phyloP scores from a whole-genome alignment of 2,329 filamentous ascomycete genomes.

The Cercospora sesami region DNA sequence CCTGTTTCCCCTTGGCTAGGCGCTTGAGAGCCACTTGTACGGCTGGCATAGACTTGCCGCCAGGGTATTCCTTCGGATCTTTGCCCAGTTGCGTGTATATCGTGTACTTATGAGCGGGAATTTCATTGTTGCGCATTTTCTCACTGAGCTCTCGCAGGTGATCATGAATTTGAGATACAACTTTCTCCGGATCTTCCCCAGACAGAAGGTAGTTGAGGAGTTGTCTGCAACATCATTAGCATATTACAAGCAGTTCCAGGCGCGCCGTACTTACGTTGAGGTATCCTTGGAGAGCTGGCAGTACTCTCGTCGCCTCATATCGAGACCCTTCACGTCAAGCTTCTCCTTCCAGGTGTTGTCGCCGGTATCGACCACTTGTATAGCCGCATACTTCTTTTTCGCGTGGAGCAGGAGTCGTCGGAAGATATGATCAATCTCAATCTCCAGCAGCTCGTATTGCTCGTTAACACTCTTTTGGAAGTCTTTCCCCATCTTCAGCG shows the following conservation, averaged over 20 bases:
- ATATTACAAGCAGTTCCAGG: background rate
- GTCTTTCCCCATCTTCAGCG: slow-evolving; percentile 85
- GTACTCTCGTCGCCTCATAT: slow-evolving; percentile 97
- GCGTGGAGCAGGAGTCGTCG: slow-evolving; percentile 88
- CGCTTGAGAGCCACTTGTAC: slow-evolving; percentile 93
- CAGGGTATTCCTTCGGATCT: slow-evolving; percentile 87
- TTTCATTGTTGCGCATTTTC: slow-evolving; percentile 78
- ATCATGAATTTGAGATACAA: slow-evolving; percentile 87
- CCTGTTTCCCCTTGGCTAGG: slow-evolving; percentile 77
- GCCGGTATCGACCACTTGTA: slow-evolving; percentile 79
- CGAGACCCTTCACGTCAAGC: slow-evolving; percentile 95
- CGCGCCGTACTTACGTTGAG: slow-evolving; percentile 57
- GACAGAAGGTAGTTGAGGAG: slow-evolving; percentile 94
- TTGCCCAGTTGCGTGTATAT: slow-evolving; percentile 98
- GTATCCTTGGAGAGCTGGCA: slow-evolving; percentile 94
- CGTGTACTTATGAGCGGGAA: slow-evolving; percentile 85
- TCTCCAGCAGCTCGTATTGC: slow-evolving; percentile 86
- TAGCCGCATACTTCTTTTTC: slow-evolving; percentile 98
- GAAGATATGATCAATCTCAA: slow-evolving; percentile 98
- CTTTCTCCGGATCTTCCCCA: slow-evolving; percentile 84
- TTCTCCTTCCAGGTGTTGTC: slow-evolving; percentile 90
- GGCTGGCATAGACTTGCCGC: slow-evolving; percentile 91
- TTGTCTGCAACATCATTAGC: slow-evolving; percentile 50
- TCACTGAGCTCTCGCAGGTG: slow-evolving; percentile 80
- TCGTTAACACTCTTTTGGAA: slow-evolving; percentile 97